phyloP scores from a whole-genome alignment of 148 eudicot genomes.

The Rhododendron ovatum region DNA sequence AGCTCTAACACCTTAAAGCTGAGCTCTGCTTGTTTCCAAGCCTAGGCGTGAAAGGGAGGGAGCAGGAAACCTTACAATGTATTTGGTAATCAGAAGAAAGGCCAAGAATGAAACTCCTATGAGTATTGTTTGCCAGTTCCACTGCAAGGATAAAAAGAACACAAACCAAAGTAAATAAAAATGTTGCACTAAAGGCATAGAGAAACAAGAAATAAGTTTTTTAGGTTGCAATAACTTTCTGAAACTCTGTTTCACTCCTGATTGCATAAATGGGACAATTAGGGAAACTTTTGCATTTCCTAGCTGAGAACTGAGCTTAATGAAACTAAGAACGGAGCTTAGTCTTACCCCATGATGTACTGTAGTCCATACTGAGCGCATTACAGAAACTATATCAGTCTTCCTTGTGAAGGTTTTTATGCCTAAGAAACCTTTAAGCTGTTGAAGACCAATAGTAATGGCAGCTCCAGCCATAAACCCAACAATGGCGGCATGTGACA shows the following conservation, averaged over 20 bases:
- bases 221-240: no score
- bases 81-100: constrained; percentile 60
- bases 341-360: constrained; percentile 59
- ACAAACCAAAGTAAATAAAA: background rate
- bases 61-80: constrained; percentile 45
- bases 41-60: background rate
- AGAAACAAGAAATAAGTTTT: background rate
- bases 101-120: constrained; percentile 72
- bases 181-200: background rate
- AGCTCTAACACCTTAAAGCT: background rate
- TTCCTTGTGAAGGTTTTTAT: constrained; percentile 65
- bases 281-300: background rate
- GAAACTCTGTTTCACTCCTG: background rate
- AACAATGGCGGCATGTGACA: constrained; percentile 86
- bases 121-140: constrained; percentile 82
- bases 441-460: constrained; percentile 79
- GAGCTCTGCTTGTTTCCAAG: background rate
- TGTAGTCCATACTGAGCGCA: constrained; percentile 50
- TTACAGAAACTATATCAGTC: constrained; percentile 67
- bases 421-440: constrained; percentile 86
- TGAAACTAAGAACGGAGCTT: background rate
- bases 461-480: constrained; percentile 98
- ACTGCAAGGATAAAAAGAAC: constrained; percentile 31
- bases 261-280: background rate
- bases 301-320: background rate